These are phyloP conservation scores for Trichoderma reesei DNA, from an alignment of 495 filamentous ascomycete genomes.

Conservation along the genomic window DNA sequence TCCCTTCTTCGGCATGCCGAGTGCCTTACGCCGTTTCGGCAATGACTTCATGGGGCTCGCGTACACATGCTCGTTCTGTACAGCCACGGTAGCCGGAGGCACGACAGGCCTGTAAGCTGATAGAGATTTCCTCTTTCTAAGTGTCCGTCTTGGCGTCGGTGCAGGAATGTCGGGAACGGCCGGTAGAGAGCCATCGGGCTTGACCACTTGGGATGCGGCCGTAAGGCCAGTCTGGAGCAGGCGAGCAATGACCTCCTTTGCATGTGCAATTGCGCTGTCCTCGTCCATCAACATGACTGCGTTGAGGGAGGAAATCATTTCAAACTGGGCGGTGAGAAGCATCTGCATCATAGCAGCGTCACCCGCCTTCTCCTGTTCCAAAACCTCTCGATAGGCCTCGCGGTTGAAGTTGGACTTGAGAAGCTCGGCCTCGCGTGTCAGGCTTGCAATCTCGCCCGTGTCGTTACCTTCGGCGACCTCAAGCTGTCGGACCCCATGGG, in stretches of 20 bases:
- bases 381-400: constrained; percentile 64
- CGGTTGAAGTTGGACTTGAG: constrained; percentile 75
- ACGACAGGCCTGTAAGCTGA: constrained; percentile 24
- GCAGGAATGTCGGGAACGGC: constrained; percentile 49
- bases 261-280: constrained; percentile 69
- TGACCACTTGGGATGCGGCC: constrained; percentile 71
- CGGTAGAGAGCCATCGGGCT: constrained; percentile 68
- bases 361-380: constrained; percentile 74
- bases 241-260: constrained; percentile 66
- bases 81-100: constrained; percentile 27
- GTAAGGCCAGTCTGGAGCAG: constrained; percentile 67
- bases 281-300: constrained; percentile 73
- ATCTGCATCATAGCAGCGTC: constrained; percentile 70
- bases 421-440: constrained; percentile 74
- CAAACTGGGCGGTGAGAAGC: constrained; percentile 82
- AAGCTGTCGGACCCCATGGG: constrained; percentile 72
- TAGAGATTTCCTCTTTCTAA: constrained; percentile 43
- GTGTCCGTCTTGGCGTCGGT: constrained; percentile 56
- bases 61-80: constrained; percentile 27
- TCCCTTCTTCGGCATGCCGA: constrained; percentile 58
- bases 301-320: constrained; percentile 71
- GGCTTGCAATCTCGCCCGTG: constrained; percentile 55
- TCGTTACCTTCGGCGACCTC: constrained; percentile 64
- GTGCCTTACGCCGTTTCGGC: constrained; percentile 66
- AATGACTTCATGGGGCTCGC: constrained; percentile 56